phyloP scores from a whole-genome alignment of 192 early-diverging fungal genomes.

The Fimicolochytrium jonesii region DNA sequence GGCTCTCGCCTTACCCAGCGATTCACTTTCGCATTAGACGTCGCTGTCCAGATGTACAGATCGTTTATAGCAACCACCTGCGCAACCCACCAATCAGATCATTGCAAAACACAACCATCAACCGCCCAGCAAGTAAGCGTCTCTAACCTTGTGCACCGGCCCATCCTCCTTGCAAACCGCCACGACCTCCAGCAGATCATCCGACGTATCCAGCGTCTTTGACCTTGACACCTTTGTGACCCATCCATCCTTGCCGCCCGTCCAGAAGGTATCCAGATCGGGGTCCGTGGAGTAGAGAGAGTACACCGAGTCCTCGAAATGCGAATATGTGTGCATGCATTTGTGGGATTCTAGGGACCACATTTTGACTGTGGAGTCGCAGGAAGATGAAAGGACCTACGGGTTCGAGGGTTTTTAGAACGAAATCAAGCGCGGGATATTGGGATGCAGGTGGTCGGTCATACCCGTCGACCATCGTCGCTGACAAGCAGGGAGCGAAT shows the following conservation, averaged over 20 bases:
- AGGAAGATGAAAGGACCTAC: conserved; percentile 86
- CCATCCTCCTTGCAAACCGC: conserved; percentile 81
- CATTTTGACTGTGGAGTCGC: conserved; percentile 94
- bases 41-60: conserved; percentile 88
- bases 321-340: conserved; percentile 84
- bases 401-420: neutral
- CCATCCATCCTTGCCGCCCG: conserved; percentile 86
- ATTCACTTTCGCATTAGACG: conserved; percentile 74
- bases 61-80: conserved; percentile 81
- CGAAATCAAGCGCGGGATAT: neutral
- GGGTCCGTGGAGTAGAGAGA: conserved; percentile 81
- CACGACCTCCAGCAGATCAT: conserved; percentile 67
- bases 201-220: conserved; percentile 40
- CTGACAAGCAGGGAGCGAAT: conserved; percentile 83
- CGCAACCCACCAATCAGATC: no score
- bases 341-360: conserved; percentile 83
- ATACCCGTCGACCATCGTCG: conserved; percentile 79
- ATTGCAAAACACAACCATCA: conserved; percentile 1
- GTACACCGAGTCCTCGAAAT: conserved; percentile 88
- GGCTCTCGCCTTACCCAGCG: conserved; percentile 80
- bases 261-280: conserved; percentile 84
- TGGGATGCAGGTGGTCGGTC: neutral
- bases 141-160: conserved; percentile 67
- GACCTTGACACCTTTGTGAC: conserved; percentile 71
- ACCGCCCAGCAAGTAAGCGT: no score